Conservation (phyloP, 1,284 basidiomycete genomes). For the Trichosporon sp. region DNA sequence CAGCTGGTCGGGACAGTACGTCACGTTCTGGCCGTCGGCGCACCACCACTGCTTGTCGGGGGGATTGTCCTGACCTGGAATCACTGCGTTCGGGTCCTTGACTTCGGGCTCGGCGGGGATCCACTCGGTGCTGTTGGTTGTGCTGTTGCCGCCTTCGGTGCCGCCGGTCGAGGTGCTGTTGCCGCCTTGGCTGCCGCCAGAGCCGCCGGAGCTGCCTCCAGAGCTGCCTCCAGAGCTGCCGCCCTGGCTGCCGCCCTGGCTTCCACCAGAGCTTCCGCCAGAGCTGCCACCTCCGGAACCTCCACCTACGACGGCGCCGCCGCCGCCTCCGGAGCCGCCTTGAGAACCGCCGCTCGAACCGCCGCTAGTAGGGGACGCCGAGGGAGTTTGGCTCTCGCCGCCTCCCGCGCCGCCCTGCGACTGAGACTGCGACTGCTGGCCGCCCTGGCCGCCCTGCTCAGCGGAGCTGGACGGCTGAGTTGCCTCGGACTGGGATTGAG, state of each 20-base stretch:
- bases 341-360: no score
- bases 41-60: slow-evolving; percentile 60
- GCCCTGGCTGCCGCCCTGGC: neutral
- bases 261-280: no score
- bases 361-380: neutral
- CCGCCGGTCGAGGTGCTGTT: neutral
- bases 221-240: no score
- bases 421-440: no score
- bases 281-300: no score
- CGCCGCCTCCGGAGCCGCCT: no score
- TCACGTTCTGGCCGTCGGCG: slow-evolving; percentile 53
- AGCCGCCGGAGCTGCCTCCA: neutral
- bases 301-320: neutral
- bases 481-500: neutral
- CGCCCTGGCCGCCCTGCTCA: neutral
- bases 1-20: slow-evolving; percentile 73
- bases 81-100: slow-evolving; percentile 30
- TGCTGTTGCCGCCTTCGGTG: neutral
- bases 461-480: neutral
- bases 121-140: neutral
- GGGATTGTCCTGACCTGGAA: slow-evolving; percentile 64
- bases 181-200: neutral
- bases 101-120: neutral
- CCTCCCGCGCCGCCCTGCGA: no score
- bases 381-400: neutral